phyloP scores from a whole-genome alignment of 1,139 yeast genomes.

The Pichia norvegensis region DNA sequence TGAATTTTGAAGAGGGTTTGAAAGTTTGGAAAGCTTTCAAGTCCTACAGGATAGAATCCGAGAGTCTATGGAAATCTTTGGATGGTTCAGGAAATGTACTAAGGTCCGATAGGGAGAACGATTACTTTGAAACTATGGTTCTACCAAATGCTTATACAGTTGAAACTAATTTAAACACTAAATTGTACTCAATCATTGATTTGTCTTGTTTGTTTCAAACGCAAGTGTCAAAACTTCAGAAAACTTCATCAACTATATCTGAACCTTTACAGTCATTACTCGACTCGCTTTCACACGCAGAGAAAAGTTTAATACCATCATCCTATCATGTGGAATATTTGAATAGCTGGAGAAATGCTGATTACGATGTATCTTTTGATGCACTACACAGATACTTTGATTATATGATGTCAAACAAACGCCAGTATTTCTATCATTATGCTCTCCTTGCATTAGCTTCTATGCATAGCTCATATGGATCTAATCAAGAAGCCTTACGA shows the following conservation, averaged over 20 bases:
- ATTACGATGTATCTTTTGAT: slow-evolving; percentile 68
- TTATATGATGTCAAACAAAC: slow-evolving; percentile 67
- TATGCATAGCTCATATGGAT: slow-evolving; percentile 69
- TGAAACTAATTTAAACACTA: slow-evolving; percentile 18
- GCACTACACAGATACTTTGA: slow-evolving; percentile 78
- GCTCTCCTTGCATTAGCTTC: slow-evolving; percentile 75
- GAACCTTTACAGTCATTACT: slow-evolving; percentile 38
- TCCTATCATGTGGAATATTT: slow-evolving; percentile 59
- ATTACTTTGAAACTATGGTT: slow-evolving; percentile 1
- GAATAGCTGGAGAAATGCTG: slow-evolving; percentile 51
- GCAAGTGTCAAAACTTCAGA: slow-evolving; percentile 51
- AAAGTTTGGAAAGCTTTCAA: slow-evolving; percentile 48
- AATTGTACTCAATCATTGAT: slow-evolving; percentile 39
- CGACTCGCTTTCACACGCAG: slow-evolving; percentile 42
- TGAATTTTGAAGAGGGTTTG: slow-evolving; percentile 53
- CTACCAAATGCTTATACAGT: slow-evolving; percentile 2
- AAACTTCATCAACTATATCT: slow-evolving; percentile 47
- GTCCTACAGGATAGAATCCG: slow-evolving; percentile 37
- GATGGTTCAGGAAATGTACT: background rate
- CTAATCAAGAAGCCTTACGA: slow-evolving; percentile 64
- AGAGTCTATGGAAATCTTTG: slow-evolving; percentile 20
- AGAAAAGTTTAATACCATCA: slow-evolving; percentile 51
- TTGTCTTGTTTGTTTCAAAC: slow-evolving; percentile 45
- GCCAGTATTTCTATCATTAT: slow-evolving; percentile 66
- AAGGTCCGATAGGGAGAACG: background rate